Evolutionary conservation across 1,139 yeast genomes (phyloP).

Genomic region (Sugiyamaella castrensis): DNA sequence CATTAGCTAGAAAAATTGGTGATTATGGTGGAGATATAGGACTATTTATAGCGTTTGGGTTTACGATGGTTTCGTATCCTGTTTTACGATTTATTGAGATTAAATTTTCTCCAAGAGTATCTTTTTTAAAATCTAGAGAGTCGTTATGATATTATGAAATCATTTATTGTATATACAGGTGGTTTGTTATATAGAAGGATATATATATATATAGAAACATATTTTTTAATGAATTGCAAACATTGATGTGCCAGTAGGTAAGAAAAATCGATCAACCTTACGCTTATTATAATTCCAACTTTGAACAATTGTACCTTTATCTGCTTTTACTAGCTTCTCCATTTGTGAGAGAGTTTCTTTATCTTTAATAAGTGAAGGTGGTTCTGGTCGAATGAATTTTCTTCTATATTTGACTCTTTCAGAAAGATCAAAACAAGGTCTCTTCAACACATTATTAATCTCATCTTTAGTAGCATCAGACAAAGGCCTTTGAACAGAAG

Average conservation of each 20-base stretch:
- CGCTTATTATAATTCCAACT: slow-evolving; percentile 51
- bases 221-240: slow-evolving; percentile 18
- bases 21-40: slow-evolving; percentile 72
- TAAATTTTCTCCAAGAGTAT: slow-evolving; percentile 4
- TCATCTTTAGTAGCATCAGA: slow-evolving; percentile 37
- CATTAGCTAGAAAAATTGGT: slow-evolving; percentile 58
- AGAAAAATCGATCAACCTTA: slow-evolving; percentile 38
- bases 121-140: slow-evolving; percentile 7
- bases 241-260: slow-evolving; percentile 23
- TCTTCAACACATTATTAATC: slow-evolving; percentile 36
- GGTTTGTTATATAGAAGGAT: neutral
- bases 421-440: slow-evolving; percentile 40
- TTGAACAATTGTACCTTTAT: slow-evolving; percentile 41
- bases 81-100: slow-evolving; percentile 57
- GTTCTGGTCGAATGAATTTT: slow-evolving; percentile 34
- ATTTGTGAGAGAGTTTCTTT: slow-evolving; percentile 27
- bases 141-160: neutral
- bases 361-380: slow-evolving; percentile 19
- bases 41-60: slow-evolving; percentile 74
- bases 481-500: slow-evolving; percentile 9
- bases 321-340: slow-evolving; percentile 38
- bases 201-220: neutral
- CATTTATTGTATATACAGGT: neutral
- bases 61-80: slow-evolving; percentile 66
- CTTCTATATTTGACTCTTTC: slow-evolving; percentile 44